These are phyloP conservation scores for Bipolaris bicolor DNA, from an alignment of 2,329 filamentous ascomycete species.

Conservation along the genomic window DNA sequence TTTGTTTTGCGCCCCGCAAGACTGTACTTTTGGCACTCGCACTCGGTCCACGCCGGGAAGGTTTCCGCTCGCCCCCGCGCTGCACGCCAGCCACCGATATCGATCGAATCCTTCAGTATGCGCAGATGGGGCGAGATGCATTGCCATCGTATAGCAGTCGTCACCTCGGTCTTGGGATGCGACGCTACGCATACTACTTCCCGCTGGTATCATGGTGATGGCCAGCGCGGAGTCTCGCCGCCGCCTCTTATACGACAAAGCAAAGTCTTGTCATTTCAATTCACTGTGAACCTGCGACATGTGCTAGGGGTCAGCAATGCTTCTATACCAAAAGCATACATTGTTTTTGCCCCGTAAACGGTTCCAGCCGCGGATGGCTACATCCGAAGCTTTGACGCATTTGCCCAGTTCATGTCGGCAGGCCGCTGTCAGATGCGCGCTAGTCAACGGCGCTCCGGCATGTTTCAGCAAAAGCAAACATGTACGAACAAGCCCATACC, in stretches of 20 bases:
- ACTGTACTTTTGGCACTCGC: not conserved
- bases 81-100: not conserved
- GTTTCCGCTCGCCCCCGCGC: not conserved
- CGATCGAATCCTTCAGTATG: not conserved
- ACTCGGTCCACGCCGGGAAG: not conserved
- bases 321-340: not conserved
- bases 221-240: not conserved
- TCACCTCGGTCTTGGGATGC: not conserved
- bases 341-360: not conserved
- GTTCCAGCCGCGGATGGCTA: conserved; percentile 5
- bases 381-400: conserved; percentile 1
- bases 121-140: not conserved
- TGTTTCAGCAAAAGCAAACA: conserved; percentile 10
- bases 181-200: not conserved
- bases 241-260: conserved; percentile 2
- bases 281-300: not conserved
- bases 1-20: not conserved
- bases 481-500: conserved; percentile 14
- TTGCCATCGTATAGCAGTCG: not conserved
- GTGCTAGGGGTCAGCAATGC: not conserved
- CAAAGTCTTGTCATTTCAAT: conserved; percentile 16
- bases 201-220: no score
- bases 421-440: conserved; percentile 6
- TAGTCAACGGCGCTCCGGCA: conserved; percentile 6
- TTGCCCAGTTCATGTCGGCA: not conserved